Evolutionary conservation across 352 stramenopile species (phyloP).

Genomic region (Phytophthora sansomeana): DNA sequence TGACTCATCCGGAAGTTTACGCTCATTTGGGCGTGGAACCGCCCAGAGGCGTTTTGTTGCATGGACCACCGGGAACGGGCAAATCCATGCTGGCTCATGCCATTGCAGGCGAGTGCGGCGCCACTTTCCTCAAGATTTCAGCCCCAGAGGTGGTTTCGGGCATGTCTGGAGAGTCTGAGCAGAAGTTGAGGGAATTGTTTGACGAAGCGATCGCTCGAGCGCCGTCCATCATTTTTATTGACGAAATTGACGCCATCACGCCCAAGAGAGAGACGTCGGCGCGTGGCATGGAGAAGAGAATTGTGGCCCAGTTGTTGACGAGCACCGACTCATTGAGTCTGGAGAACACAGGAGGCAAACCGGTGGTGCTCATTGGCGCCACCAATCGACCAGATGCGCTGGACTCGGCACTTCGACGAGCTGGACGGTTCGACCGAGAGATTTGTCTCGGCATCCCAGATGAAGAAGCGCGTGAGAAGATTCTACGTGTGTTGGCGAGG

Average conservation of each 20-base stretch:
- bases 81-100: slow-evolving; percentile 95
- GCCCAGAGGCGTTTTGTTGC: slow-evolving; percentile 91
- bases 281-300: slow-evolving; percentile 97
- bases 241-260: slow-evolving; percentile 98
- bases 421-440: slow-evolving; percentile 98
- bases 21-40: slow-evolving; percentile 93
- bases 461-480: slow-evolving; percentile 93
- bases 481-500: slow-evolving; percentile 94
- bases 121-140: slow-evolving; percentile 89
- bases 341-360: slow-evolving; percentile 89
- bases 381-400: slow-evolving; percentile 98
- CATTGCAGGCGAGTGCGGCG: slow-evolving; percentile 93
- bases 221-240: slow-evolving; percentile 98
- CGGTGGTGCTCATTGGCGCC: slow-evolving; percentile 97
- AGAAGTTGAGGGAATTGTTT: slow-evolving; percentile 93
- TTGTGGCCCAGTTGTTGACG: slow-evolving; percentile 96
- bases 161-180: slow-evolving; percentile 92
- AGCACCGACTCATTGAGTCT: slow-evolving; percentile 92
- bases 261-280: slow-evolving; percentile 94
- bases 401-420: slow-evolving; percentile 95
- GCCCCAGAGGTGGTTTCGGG: slow-evolving; percentile 95
- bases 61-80: slow-evolving; percentile 93
- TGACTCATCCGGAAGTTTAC: slow-evolving; percentile 95
- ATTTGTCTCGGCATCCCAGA: slow-evolving; percentile 98
- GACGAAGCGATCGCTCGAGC: slow-evolving; percentile 95